These are phyloP conservation scores for Dothideomycetes sp. DNA, from an alignment of 2,329 filamentous ascomycete genomes.

Conservation along the genomic window DNA sequence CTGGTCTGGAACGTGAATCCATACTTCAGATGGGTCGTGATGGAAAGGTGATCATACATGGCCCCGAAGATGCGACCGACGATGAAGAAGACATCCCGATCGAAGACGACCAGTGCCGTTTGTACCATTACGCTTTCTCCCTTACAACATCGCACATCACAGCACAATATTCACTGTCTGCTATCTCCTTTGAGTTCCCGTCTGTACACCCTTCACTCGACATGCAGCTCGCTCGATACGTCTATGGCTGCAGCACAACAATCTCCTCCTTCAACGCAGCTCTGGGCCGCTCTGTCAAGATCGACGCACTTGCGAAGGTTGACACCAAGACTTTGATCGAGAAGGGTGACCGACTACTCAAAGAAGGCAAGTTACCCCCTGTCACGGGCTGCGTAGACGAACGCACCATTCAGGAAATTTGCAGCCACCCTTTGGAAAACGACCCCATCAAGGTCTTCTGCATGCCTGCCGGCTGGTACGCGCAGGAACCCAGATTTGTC, in stretches of 20 bases:
- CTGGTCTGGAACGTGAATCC: conserved; percentile 7
- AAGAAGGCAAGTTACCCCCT: conserved; percentile 26
- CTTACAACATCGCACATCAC: conserved; percentile 38
- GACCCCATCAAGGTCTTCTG: conserved; percentile 55
- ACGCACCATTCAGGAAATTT: conserved; percentile 45
- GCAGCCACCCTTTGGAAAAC: conserved; percentile 31
- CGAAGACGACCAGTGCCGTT: conserved; percentile 57
- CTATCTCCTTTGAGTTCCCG: conserved; percentile 61
- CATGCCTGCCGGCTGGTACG: conserved; percentile 52
- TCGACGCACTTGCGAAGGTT: conserved; percentile 56
- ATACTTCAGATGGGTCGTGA: neutral
- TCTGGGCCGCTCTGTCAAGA: conserved; percentile 56
- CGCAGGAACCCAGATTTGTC: conserved; percentile 60
- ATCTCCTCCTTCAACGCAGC: conserved; percentile 49
- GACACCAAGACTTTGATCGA: conserved; percentile 47
- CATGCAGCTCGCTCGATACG: conserved; percentile 51
- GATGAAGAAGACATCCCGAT: conserved; percentile 13
- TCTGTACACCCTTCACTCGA: conserved; percentile 45
- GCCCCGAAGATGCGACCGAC: conserved; percentile 7
- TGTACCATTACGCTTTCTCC: conserved; percentile 60
- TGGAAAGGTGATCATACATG: neutral
- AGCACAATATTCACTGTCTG: conserved; percentile 55
- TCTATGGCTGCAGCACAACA: conserved; percentile 59
- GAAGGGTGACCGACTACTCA: conserved; percentile 34
- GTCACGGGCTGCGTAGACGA: conserved; percentile 56